A percentile compares a stretch with the other conserved stretches of the same genome.
Evolutionary conservation across 129 eudicot genomes (phyloP).

Genomic region (Gnaphalium uliginosum): DNA sequence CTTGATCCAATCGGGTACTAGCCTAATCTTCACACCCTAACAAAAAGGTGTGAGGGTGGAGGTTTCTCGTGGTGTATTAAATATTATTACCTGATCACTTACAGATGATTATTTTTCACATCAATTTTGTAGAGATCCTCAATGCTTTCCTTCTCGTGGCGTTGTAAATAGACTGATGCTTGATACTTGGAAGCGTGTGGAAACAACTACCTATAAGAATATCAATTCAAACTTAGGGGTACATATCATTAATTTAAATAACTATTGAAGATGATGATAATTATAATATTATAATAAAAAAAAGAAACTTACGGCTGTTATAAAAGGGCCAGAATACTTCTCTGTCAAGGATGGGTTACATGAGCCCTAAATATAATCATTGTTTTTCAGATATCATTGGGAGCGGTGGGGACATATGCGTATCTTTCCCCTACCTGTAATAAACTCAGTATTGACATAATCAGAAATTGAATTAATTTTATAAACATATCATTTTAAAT

Average conservation of each 20-base stretch:
- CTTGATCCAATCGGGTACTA: too few species aligned
- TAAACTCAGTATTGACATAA: not conserved
- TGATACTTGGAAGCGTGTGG: constrained; percentile 61
- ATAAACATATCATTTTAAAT: too few species aligned
- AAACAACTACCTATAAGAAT: constrained; percentile 71
- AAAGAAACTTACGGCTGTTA: too few species aligned
- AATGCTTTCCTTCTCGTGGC: constrained; percentile 60
- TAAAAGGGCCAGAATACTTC: constrained; percentile 70
- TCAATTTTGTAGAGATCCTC: constrained; percentile 45
- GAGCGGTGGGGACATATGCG: constrained; percentile 28
- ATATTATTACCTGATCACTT: constrained; percentile 58
- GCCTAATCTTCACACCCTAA: too few species aligned
- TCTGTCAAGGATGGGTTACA: constrained; percentile 78
- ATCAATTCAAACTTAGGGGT: not conserved
- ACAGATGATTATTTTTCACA: constrained; percentile 41
- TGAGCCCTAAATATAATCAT: constrained; percentile 83
- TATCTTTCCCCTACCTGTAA: constrained; percentile 70
- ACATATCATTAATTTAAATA: not conserved
- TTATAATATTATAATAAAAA: too few species aligned
- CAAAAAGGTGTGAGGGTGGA: too few species aligned
- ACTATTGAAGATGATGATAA: constrained; percentile 47
- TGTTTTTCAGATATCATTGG: constrained; percentile 36
- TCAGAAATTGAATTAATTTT: too few species aligned
- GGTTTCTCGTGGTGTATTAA: not conserved
- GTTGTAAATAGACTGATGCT: constrained; percentile 61